Conservation (phyloP, 2,329 filamentous ascomycete genomes). For the Tolypocladium endophyticum region DNA sequence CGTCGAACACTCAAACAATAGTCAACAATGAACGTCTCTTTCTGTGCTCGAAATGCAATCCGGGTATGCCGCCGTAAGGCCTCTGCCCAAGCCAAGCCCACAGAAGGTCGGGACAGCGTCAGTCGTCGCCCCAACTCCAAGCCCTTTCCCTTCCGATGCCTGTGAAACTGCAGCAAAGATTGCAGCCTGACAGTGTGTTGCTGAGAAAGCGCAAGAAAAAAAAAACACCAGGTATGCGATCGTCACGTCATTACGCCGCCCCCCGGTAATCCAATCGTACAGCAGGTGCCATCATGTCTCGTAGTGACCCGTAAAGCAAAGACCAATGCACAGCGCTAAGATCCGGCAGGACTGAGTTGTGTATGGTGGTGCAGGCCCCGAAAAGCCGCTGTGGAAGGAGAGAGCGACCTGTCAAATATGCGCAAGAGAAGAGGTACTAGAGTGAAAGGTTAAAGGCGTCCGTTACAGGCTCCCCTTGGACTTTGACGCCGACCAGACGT, state of each 20-base stretch:
- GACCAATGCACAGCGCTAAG: neutral
- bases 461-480: neutral
- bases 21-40: neutral
- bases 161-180: neutral
- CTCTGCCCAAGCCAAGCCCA: too few relatives aligned
- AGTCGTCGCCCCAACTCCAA: neutral
- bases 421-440: neutral
- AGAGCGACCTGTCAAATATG: neutral
- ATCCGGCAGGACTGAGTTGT: neutral
- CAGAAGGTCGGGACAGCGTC: too few relatives aligned
- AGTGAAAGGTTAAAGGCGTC: neutral
- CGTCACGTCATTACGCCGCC: neutral
- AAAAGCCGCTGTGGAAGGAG: neutral
- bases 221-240: neutral
- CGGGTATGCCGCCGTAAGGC: neutral
- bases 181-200: neutral
- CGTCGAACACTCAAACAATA: neutral
- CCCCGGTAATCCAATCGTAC: neutral
- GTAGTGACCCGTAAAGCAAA: neutral
- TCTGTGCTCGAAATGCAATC: neutral
- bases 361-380: neutral
- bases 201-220: neutral
- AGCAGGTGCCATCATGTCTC: neutral
- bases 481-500: constrained; percentile 11
- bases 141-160: neutral